Base-by-base conservation (phyloP, 192 early-diverging fungal genomes). In the Linnemannia zychae region DNA sequence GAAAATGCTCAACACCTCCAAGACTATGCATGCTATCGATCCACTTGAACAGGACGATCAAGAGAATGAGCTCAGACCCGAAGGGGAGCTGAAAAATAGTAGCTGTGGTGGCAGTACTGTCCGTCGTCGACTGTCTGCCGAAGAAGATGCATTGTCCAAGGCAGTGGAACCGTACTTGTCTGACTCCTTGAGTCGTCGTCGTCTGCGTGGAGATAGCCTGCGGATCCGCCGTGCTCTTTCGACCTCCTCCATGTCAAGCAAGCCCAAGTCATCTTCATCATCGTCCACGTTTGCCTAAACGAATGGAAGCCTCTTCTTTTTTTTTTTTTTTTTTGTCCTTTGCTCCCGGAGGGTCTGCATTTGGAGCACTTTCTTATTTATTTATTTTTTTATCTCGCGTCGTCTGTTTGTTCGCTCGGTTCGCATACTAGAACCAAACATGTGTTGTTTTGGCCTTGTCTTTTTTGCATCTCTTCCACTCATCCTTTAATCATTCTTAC, bases 101-200 rank as follows among this genome's bases (percentile, higher is more conserved):
- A 53, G 12, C 5, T 31, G 48, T 69, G 52, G 40, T 67, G 40
- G 11, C 44, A 17, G 15, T 22, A 33, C 40, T 44, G 40, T 3
- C 7, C 53, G 47, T 78, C 66, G 77, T 4, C 75, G 65, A n/a
- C 60, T 63, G 12, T 77, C 67, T 13, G 60, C 71, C 5, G 82
- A 84, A 20, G 82, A 79, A 50, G 82, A 84, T 71, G 82, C 76
- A 20, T 33, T 84, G 12, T 78, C 82, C 20, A 84, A 78, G 68
- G 82, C 82, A 24, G 77, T 84, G 7, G 82, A 84, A 48, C 77
- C 82, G 1, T 84, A 84, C 20, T 71, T 84, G 40, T 84, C 82
- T 11, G 82, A 84, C 22, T 84, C 82, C 1, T 47, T 84, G 36
- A 84, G 82, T 72, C 76, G 82, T 20, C 76, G 82, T 52, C 67